Evolutionary conservation across 2,329 filamentous ascomycete genomes (phyloP), one percentile per base, ranked within the genome.

Genomic region (Cryphonectria carpinicola): DNA sequence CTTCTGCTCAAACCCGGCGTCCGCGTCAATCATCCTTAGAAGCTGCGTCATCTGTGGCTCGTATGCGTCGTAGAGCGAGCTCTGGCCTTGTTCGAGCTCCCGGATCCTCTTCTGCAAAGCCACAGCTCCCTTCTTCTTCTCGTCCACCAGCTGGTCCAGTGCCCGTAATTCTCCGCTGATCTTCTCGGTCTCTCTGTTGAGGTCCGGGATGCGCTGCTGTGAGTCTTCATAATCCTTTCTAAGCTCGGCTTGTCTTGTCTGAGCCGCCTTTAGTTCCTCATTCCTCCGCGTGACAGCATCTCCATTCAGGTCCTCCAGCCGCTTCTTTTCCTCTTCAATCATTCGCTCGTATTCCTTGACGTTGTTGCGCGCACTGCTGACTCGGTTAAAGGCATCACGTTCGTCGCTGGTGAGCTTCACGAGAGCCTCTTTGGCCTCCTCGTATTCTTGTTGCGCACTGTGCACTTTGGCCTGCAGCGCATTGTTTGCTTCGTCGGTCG

Each of bases 221-320:
- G 72, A 73, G 11, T 77, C 77, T 3, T 74, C 73, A 17, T 80
- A 76, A 63, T 80, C 79, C 0, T 75, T 67, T 10, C 77, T 81
- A 5, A 88, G 85, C 46, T 84, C 80, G 41, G 82, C 78, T 7
- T 84, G 82, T 63, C 80, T 80, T 35, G 84, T 77, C 75, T 89
- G 87, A 17, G 89, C 89, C 25, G 88, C 82, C 32, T 89, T 84
- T 4, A 92, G 83, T 75, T 91, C 85, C 25, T 82, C 81, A 49
- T 88, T 80, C 76, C 90, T 93, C 73, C 86, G 83, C 11, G 87
- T 84, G 76, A 92, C 89, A 35, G 88, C 88, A 37, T 92, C 92
- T 52, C 94, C 93, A 75, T 92, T 91, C 2, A 89, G 86, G 61
- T 89, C 87, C 60, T 88, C 85, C 10, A 97, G 84, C 4, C 90